Base-by-base conservation (phyloP, 768 basidiomycete genomes). In the Clitopilus hobsonii region DNA sequence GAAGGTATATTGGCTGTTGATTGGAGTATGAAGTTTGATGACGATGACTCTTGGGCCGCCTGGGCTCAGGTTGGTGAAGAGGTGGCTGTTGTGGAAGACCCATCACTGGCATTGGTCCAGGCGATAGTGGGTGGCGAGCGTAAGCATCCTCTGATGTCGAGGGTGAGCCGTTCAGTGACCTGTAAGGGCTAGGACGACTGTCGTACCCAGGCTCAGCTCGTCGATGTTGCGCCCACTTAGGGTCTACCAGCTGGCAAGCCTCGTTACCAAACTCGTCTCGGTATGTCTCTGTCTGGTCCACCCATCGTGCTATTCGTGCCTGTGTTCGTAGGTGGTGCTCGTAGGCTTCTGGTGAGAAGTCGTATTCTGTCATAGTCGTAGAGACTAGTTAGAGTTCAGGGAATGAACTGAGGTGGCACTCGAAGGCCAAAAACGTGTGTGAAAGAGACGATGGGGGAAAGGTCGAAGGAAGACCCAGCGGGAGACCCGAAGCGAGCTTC, bases 281-380 rank as follows among this genome's bases (percentile, higher is more conserved):
- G 23, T 66, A 58, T 10, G 54, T 60, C 45, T 67, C 62, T 8
- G 74, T 78, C 38, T 71, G 59, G 51, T 60, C 36, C 25, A 75
- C 71, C 76, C 78, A 78, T 58, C 68, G 68, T 0, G 74, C 68
- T 5, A 79, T 73, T 58, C 76, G 72, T 51, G 61, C 27, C 56
- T 74, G 75, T 11, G 72, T 74, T 11, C 72, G 74, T 32, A 73
- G 16, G 55, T 74, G 69, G 2, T 69, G 74, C 50, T 78, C 72
- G 59, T 74, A 74, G 10, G 77, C 76, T 55, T 74, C 78, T 16
- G 76, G 76, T 30, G 76, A 78, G 60, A 71, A 78, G 67, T 78
- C 76, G 69, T 79, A 78, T 59, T 78, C 76, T 6, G 76, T 78
- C 76, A 78, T 78, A 27, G 41, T n/a, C n/a, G n/a, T 23, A 45